These are phyloP conservation scores for Harrya chromipes DNA, from an alignment of 768 basidiomycete species.

Conservation along the genomic window DNA sequence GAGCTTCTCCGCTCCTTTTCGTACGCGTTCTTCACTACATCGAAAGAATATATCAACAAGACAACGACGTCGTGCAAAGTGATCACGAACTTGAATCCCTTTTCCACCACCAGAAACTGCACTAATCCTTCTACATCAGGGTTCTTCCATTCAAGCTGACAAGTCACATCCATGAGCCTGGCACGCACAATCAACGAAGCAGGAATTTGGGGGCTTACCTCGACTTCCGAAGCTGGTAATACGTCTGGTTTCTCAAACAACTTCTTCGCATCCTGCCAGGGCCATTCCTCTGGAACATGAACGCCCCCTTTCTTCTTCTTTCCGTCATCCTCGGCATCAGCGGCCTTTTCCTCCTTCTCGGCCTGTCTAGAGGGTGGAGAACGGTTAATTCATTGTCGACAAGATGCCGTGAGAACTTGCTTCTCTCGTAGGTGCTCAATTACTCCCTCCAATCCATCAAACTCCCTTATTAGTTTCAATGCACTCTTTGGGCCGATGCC, in stretches of 20 bases:
- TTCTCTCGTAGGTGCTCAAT: constrained; percentile 78
- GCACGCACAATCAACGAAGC: neutral
- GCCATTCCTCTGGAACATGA: constrained; percentile 90
- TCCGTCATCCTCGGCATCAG: constrained; percentile 37
- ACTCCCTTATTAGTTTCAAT: constrained; percentile 85
- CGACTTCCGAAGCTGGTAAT: constrained; percentile 75
- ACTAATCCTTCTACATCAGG: constrained; percentile 94
- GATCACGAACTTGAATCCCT: constrained; percentile 84
- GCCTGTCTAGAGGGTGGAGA: constrained; percentile 23
- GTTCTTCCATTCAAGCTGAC: constrained; percentile 87
- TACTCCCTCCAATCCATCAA: constrained; percentile 67
- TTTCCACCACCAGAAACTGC: constrained; percentile 89
- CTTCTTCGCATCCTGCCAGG: constrained; percentile 92
- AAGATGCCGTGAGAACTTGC: constrained; percentile 34
- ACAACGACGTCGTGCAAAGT: neutral
- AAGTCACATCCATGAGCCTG: neutral
- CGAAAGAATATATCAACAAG: neutral
- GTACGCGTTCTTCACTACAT: constrained; percentile 89
- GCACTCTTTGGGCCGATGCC: constrained; percentile 96
- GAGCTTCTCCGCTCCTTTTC: constrained; percentile 93
- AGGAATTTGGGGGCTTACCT: constrained; percentile 48
- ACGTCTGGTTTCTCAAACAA: constrained; percentile 92
- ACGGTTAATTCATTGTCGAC: neutral
- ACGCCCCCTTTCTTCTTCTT: constrained; percentile 68
- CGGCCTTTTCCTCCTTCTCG: constrained; percentile 44